Evolutionary conservation across 805 yeast species (phyloP).

Genomic region (Starmerella floris): DNA sequence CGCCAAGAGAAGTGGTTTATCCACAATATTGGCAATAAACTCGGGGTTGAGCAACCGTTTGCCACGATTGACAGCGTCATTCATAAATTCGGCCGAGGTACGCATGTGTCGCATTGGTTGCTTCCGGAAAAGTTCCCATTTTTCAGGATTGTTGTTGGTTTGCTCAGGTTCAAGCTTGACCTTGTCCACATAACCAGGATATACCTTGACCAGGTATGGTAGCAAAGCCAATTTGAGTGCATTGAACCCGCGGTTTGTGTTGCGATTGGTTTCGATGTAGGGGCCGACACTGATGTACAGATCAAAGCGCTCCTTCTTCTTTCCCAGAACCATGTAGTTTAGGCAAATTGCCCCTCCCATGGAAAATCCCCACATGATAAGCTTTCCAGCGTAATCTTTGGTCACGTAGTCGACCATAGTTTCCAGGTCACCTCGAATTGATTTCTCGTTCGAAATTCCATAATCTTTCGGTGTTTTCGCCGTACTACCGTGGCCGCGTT

Average conservation of each 20-base stretch:
- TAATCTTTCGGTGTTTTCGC: conserved; percentile 22
- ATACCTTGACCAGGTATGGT: conserved; percentile 21
- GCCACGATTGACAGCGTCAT: conserved; percentile 29
- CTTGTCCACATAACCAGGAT: conserved; percentile 22
- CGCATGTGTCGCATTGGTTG: conserved; percentile 24
- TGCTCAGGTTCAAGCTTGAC: conserved; percentile 21
- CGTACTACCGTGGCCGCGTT: conserved; percentile 31
- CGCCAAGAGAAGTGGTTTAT: conserved; percentile 27
- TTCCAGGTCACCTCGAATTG: conserved; percentile 27
- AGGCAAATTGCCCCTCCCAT: conserved; percentile 32
- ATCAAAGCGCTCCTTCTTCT: conserved; percentile 23
- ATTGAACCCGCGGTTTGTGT: conserved; percentile 19
- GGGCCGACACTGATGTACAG: conserved; percentile 29
- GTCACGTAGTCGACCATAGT: conserved; percentile 19
- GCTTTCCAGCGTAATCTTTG: conserved; percentile 19
- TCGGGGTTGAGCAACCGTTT: conserved; percentile 23
- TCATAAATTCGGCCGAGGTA: conserved; percentile 25
- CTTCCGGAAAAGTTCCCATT: conserved; percentile 15
- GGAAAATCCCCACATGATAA: conserved; percentile 28
- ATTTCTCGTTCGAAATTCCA: conserved; percentile 27
- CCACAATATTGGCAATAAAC: conserved; percentile 23
- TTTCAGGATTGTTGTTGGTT: conserved; percentile 24
- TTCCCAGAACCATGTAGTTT: conserved; percentile 29
- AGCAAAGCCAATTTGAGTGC: conserved; percentile 21
- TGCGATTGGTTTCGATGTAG: conserved; percentile 21